Percentiles rank a stretch among this genome's conserved stretches.
Conservation (phyloP, 495 filamentous ascomycete genomes). For the Hypoxylon trugodes region DNA sequence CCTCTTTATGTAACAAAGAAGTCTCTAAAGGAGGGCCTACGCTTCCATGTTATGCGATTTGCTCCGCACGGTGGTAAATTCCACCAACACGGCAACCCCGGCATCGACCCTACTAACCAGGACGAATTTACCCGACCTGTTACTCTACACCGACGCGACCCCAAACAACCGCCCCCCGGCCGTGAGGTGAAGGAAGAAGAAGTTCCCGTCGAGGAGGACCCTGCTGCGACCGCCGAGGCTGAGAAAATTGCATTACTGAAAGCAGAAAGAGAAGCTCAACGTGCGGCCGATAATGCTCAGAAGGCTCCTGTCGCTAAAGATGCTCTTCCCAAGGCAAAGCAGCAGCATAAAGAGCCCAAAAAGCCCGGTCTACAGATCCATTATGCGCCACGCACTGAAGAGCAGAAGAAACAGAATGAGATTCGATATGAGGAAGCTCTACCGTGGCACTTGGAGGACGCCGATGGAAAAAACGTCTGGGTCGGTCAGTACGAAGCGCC, state of each 20-base stretch:
- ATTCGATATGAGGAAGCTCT: slow-evolving; percentile 93
- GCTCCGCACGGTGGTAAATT: slow-evolving; percentile 38
- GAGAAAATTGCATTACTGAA: slow-evolving; percentile 68
- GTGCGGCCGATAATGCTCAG: slow-evolving; percentile 82
- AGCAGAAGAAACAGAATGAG: slow-evolving; percentile 77
- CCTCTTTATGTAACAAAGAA: slow-evolving; percentile 83
- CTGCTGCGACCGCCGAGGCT: slow-evolving; percentile 72
- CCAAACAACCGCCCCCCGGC: slow-evolving; percentile 70
- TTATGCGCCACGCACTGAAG: slow-evolving; percentile 62
- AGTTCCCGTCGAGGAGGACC: slow-evolving; percentile 56
- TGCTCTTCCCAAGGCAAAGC: slow-evolving; percentile 64
- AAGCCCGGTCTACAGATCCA: slow-evolving; percentile 66
- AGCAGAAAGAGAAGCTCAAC: slow-evolving; percentile 81
- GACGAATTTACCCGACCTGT: slow-evolving; percentile 88
- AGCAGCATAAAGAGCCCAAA: slow-evolving; percentile 77
- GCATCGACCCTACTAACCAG: slow-evolving; percentile 76
- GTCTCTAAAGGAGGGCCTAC: slow-evolving; percentile 77
- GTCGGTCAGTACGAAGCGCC: slow-evolving; percentile 88
- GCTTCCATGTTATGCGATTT: slow-evolving; percentile 86
- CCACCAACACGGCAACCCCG: slow-evolving; percentile 44
- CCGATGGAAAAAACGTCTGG: slow-evolving; percentile 92
- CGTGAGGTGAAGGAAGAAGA: slow-evolving; percentile 64
- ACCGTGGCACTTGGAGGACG: slow-evolving; percentile 97
- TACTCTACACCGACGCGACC: slow-evolving; percentile 86
- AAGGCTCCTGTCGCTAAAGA: slow-evolving; percentile 75